Conservation (phyloP, 192 early-diverging fungal species). For the Backusella westeae region DNA sequence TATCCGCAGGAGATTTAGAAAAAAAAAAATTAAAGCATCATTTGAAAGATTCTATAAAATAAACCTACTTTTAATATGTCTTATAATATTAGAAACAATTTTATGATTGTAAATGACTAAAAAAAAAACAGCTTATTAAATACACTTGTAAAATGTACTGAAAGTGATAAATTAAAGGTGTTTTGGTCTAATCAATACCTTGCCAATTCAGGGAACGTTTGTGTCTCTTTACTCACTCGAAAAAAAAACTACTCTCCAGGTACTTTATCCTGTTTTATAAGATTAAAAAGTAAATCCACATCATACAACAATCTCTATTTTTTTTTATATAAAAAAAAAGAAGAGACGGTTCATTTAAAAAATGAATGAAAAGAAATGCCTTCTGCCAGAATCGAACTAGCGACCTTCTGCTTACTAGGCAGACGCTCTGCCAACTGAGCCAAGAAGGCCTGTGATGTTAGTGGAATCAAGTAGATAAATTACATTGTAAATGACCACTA, state of each 20-base stretch:
- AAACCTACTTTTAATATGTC: neutral
- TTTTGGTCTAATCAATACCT: neutral
- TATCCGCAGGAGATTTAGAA: neutral
- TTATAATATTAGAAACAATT: neutral
- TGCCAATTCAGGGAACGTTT: neutral
- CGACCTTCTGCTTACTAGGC: constrained; percentile 42
- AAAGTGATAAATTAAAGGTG: neutral
- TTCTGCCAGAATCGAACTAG: constrained; percentile 38
- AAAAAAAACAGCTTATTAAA: too few relatives aligned
- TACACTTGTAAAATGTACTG: neutral
- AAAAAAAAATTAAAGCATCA: neutral
- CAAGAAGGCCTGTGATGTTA: constrained; percentile 26
- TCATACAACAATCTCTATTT: neutral
- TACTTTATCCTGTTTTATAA: too few relatives aligned
- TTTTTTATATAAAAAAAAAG: neutral
- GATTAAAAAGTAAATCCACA: too few relatives aligned
- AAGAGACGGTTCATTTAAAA: too few relatives aligned
- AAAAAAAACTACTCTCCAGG: too few relatives aligned
- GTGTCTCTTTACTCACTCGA: too few relatives aligned
- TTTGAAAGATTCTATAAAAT: neutral
- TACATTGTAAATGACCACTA: too few relatives aligned
- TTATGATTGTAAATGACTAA: neutral
- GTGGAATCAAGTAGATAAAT: neutral
- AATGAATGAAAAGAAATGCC: constrained; percentile 18
- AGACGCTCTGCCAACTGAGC: constrained; percentile 42